Evolutionary conservation across 2,329 filamentous ascomycete genomes (phyloP), one percentile per base, ranked within the genome.

Genomic region (Neophaeococcomyces mojaviensis): DNA sequence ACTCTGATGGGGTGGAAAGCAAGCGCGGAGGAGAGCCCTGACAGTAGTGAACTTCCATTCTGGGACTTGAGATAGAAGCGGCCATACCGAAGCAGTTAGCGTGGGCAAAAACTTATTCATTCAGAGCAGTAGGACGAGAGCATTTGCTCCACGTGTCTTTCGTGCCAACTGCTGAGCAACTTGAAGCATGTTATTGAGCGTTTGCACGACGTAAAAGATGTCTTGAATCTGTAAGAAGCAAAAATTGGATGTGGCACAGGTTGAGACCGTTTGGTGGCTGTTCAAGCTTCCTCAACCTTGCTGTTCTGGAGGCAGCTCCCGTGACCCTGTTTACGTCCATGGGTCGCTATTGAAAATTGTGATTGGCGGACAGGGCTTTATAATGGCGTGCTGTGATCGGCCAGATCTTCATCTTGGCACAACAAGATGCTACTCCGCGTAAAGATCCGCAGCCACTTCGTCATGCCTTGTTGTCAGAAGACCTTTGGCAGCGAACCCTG

Each of bases 131-230:
- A 19, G 36, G 6, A 38, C 10, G 8, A 38, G 16, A 9, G 15
- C 12, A 28, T 7, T n/a, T 10, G 37, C 26, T 33, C 28, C 39
- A 41, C 39, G 39, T 32, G 39, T 33, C 19, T 40, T 30, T 15
- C 18, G 37, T 24, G 19, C 13, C 28, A 12, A 32, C 39, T 41
- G 39, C n/a, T 41, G 39, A 41, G 39, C 39, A 41, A 41, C 10
- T 5, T 26, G 4, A 22, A 33, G 39, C n/a, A 33, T 15, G 38
- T 28, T 15, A 22, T 28, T 28, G 24, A 28, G 24, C 10, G 10
- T 28, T 28, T 28, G 10, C 38, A 31, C 13, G 19, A 15, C 9
- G 12, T 30, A 12, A 30, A 33, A 18, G 10, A 34, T 43, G 39
- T 43, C 39, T 43, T 35, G 39, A 19, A 35, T 16, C 15, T 32